Conservation (phyloP, 345 rosid genomes). For the Chamaenerion angustifolium region DNA sequence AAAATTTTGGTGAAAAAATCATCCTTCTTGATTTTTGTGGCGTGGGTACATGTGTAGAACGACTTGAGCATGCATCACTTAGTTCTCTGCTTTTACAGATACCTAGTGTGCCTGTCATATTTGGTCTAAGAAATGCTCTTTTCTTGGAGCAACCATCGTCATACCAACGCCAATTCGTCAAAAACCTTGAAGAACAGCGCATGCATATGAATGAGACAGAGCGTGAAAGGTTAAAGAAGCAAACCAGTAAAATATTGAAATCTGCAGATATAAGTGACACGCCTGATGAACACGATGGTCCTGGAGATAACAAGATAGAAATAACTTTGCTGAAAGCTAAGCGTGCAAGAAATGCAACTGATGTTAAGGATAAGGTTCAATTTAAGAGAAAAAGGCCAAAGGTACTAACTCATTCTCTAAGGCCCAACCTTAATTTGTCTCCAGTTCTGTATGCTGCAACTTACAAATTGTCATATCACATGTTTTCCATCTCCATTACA, state of each 20-base stretch:
- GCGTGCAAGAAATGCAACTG: conserved; percentile 17
- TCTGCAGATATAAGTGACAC: conserved; percentile 12
- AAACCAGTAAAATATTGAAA: conserved; percentile 22
- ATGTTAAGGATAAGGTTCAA: conserved; percentile 49
- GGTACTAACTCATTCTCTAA: conserved; percentile 18
- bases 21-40: background rate
- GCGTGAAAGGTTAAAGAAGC: conserved; percentile 25
- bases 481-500: background rate
- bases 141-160: conserved; percentile 72
- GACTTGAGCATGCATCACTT: background rate
- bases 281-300: conserved; percentile 25
- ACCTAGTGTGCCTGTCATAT: conserved; percentile 67
- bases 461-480: background rate
- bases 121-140: conserved; percentile 57
- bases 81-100: conserved; percentile 31
- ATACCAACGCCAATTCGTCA: conserved; percentile 47
- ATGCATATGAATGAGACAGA: conserved; percentile 39
- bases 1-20: too few species aligned
- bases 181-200: conserved; percentile 46
- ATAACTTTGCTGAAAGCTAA: conserved; percentile 10
- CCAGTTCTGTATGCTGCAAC: background rate
- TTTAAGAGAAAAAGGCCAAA: conserved; percentile 76
- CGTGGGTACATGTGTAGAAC: too few species aligned
- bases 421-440: too few species aligned
- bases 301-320: conserved; percentile 12